These are phyloP conservation scores for Candida quercuum DNA, from an alignment of 805 yeast genomes.

Conservation along the genomic window DNA sequence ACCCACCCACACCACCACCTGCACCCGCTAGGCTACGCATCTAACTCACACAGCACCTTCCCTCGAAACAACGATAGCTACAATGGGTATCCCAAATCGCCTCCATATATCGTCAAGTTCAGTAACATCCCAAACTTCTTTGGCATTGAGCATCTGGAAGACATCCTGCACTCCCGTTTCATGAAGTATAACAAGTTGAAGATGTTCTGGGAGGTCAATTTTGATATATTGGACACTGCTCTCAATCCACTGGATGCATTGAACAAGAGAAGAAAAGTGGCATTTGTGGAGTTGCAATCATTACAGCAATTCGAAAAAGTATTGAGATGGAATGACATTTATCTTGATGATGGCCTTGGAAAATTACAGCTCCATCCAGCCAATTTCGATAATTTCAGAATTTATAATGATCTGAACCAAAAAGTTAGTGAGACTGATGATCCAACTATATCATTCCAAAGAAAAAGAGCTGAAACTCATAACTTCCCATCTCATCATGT, in stretches of 20 bases:
- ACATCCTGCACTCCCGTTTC: conserved; percentile 58
- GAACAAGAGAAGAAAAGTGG: conserved; percentile 44
- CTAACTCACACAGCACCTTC: conserved; percentile 5
- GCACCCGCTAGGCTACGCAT: conserved; percentile 5
- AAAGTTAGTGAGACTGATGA: conserved; percentile 17
- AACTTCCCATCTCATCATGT: neutral
- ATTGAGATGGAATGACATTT: conserved; percentile 58
- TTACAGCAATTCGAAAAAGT: conserved; percentile 51
- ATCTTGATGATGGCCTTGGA: conserved; percentile 33
- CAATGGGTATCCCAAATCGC: conserved; percentile 21
- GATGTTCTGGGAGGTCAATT: conserved; percentile 51
- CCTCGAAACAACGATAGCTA: neutral
- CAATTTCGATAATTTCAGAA: conserved; percentile 20
- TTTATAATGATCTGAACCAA: conserved; percentile 19
- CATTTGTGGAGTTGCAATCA: conserved; percentile 54
- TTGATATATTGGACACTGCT: conserved; percentile 25
- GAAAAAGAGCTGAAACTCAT: conserved; percentile 3
- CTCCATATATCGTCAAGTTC: conserved; percentile 65
- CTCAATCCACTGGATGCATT: conserved; percentile 14
- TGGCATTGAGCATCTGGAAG: conserved; percentile 45
- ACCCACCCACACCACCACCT: conserved; percentile 17
- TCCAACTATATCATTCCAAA: conserved; percentile 14
- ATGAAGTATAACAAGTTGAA: conserved; percentile 55
- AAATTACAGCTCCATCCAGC: conserved; percentile 25
- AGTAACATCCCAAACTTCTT: conserved; percentile 53